Percentiles rank a stretch among this genome's conserved stretches.
Evolutionary conservation across 2,329 filamentous ascomycete genomes (phyloP).

Genomic region (Aureobasidium sp.): DNA sequence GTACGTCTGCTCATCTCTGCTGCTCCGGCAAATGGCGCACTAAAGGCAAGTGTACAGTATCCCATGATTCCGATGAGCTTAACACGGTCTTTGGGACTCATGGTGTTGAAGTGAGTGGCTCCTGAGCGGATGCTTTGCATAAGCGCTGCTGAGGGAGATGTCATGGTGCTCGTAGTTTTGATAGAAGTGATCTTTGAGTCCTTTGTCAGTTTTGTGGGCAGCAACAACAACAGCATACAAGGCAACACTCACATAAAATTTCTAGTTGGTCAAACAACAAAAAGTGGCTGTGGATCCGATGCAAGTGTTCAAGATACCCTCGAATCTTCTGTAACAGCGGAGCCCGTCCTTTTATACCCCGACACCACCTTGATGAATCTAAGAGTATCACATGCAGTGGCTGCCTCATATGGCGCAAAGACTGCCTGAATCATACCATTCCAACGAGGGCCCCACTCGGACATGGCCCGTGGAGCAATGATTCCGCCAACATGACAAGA

Average conservation of each 20-base stretch:
- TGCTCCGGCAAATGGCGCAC: constrained; percentile 29
- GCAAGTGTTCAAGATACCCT: neutral
- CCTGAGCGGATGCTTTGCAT: constrained; percentile 25
- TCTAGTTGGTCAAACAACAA: neutral
- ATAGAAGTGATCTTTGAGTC: neutral
- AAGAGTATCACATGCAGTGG: neutral
- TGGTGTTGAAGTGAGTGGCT: constrained; percentile 18
- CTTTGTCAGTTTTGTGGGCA: neutral
- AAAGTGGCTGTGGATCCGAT: neutral
- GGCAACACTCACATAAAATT: neutral
- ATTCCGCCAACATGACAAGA: constrained; percentile 2
- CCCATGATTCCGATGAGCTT: constrained; percentile 24
- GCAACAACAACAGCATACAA: neutral
- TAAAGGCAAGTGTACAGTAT: constrained; percentile 31
- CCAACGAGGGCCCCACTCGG: neutral
- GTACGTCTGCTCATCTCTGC: constrained; percentile 28
- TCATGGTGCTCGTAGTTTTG: neutral
- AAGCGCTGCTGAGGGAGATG: constrained; percentile 1
- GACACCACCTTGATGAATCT: neutral
- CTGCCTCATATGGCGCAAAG: neutral
- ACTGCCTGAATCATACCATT: constrained; percentile 7
- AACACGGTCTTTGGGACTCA: constrained; percentile 22
- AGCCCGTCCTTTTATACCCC: neutral
- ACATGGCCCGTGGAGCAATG: neutral
- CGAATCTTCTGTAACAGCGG: neutral